Conservation (phyloP, 1,139 yeast species). For the Arxiozyma telluris region DNA sequence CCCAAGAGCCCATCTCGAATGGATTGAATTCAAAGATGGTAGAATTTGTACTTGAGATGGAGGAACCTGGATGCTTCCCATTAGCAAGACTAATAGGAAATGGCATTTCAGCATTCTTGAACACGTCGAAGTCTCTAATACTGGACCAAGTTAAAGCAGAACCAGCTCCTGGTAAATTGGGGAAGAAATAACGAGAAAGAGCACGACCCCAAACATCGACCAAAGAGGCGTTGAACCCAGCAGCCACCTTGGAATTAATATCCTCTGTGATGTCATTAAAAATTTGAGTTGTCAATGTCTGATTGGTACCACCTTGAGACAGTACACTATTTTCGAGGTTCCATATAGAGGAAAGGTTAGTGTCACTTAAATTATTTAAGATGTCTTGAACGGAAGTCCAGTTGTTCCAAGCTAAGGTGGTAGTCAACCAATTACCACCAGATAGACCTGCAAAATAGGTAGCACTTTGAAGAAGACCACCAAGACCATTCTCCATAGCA, state of each 20-base stretch:
- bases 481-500: conserved; percentile 55
- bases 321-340: conserved; percentile 4
- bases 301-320: conserved; percentile 5
- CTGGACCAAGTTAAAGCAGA: conserved; percentile 60
- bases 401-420: conserved; percentile 71
- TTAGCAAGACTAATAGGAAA: conserved; percentile 73
- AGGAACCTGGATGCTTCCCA: conserved; percentile 64
- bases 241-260: conserved; percentile 47
- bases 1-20: conserved; percentile 85
- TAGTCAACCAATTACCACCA: conserved; percentile 38
- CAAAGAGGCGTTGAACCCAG: conserved; percentile 68
- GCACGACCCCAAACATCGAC: conserved; percentile 92
- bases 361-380: conserved; percentile 13
- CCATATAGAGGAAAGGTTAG: conserved; percentile 3
- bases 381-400: conserved; percentile 66
- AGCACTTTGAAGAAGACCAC: conserved; percentile 67
- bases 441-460: conserved; percentile 59
- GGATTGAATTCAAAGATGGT: conserved; percentile 76
- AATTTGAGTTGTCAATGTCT: conserved; percentile 9
- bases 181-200: conserved; percentile 64
- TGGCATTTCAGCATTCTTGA: conserved; percentile 60
- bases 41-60: conserved; percentile 53
- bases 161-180: conserved; percentile 45
- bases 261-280: conserved; percentile 19
- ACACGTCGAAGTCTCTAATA: conserved; percentile 44